phyloP scores from a whole-genome alignment of 2,329 filamentous ascomycete genomes.

The Diaporthe sp. region DNA sequence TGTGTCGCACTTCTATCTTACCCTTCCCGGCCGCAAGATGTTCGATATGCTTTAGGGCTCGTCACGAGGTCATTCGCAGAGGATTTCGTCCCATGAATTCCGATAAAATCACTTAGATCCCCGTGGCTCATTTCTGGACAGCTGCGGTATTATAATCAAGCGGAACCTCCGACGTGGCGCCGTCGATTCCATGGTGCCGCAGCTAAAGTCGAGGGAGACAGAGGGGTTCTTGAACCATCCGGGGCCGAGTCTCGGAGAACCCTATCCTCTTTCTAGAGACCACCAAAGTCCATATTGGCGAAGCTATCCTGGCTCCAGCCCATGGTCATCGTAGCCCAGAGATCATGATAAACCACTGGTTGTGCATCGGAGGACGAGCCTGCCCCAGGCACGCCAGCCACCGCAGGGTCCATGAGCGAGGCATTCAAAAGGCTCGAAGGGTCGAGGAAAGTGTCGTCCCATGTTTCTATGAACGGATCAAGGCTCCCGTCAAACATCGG shows the following conservation, averaged over 20 bases:
- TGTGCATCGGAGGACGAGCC: slow-evolving; percentile 41
- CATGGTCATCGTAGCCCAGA: slow-evolving; percentile 65
- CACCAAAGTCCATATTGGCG: slow-evolving; percentile 13
- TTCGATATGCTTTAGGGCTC: too few species aligned
- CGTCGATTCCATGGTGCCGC: too few species aligned
- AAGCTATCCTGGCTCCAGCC: slow-evolving; percentile 54
- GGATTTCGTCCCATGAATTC: too few species aligned
- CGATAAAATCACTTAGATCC: too few species aligned
- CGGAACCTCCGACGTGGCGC: too few species aligned
- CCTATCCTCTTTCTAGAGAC: neutral
- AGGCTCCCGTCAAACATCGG: slow-evolving; percentile 67
- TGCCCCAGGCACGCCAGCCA: neutral
- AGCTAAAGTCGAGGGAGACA: too few species aligned
- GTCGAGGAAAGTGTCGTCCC: slow-evolving; percentile 56
- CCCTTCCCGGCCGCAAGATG: too few species aligned
- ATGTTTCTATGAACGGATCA: slow-evolving; percentile 60
- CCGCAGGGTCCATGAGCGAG: slow-evolving; percentile 24
- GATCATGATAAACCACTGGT: slow-evolving; percentile 55
- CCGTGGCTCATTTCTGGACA: too few species aligned
- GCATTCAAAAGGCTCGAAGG: slow-evolving; percentile 30
- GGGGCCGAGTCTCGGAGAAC: too few species aligned
- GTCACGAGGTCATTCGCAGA: too few species aligned
- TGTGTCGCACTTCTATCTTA: neutral
- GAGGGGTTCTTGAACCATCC: too few species aligned
- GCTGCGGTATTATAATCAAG: too few species aligned